Base-by-base conservation (phyloP, 73 alveolate genomes). In the Blepharisma japonicum region DNA sequence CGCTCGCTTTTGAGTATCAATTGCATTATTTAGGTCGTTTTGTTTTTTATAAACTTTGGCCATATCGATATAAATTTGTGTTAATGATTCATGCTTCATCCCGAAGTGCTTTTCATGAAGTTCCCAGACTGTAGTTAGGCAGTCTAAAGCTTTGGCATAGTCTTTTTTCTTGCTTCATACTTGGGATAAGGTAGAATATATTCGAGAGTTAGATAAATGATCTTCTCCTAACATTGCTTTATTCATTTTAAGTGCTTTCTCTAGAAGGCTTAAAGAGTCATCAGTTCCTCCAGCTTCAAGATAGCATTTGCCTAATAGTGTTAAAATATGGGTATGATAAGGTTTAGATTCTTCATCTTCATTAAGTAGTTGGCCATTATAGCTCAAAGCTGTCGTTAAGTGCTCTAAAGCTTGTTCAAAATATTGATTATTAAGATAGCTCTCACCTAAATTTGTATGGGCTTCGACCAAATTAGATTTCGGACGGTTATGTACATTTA, bases 381-480 rank as follows among this genome's bases (percentile, higher is more conserved):
- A 80, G 61, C 89, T 93, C 55, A 93, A 77, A 6, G 98, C 98
- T 68, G 89, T 83, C 1, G 96, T 93, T 71, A 90, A 55, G 82
- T 93, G 98, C 56, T 93, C 98, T 7, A 93, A 74, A 25, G 98
- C 95, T 81, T 93, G 88, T 55, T 93, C 98, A 80, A 83, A 93
- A 81, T 93, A 93, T 50, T 93, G 86, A 66, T 85, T 77, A 55
- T 90, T 85, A 46, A 93, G 71, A 66, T 93, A 93, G n/a, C 97
- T 94, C 72, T 89, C 95, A 18, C 95, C 97, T 7, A 91, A 85
- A 39, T 91, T 89, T 2, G 94, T 78, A 71, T 91, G 94, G 20
- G 97, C 97, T 83, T 81, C 81, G 45, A 91, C 97, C 45, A 91
- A 80, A 45, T 86, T 85, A 53, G 86, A 91, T 42, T 76, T 77